Base-by-base conservation (phyloP, 306 rosid genomes). In the Rubus parviflorus region DNA sequence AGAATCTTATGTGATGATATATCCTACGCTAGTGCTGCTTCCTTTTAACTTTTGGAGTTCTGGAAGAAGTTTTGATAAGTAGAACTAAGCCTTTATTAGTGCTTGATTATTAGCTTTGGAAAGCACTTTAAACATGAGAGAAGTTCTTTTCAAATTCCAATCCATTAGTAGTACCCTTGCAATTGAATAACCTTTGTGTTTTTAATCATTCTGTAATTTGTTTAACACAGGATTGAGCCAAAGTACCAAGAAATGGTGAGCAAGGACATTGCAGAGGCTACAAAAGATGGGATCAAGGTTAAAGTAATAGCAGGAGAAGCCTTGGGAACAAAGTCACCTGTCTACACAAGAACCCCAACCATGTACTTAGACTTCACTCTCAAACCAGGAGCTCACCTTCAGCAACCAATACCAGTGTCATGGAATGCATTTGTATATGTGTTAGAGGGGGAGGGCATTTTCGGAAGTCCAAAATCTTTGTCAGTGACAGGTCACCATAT, bases 261-360 rank as follows among this genome's bases (percentile, higher is more conserved):
- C 81, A 89, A 87, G 89, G 96, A 92, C 84, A 78, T 95, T 49
- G 76, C 70, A 52, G 99, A 95, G 84, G 83, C 87, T 40, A 76
- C 67, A 65, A 69, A 82, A 83, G 97, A 92, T 84, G 99, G 97
- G 8, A 78, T 92, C 19, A 83, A 75, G 64, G 98, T 95, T 9
- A 95, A 90, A 75, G 99, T 92, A 0, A 90, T 95, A 77, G 99
- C 99, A 2, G 99, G 99, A 12, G 97, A 92, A 77, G 92, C 97
- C 73, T 83, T 95, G 76, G 99, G 96, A 74, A 80, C 84, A 15
- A 90, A 90, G 84, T 95, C 99, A 68, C 91, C 96, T 37, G 83
- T 95, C 54, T 84, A 89, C 86, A 95, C 99, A 77, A 89, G 85
- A 73, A 95, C 97, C 67, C 99, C 97, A 76, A 92, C 97, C 49